A percentile compares a stretch with the other conserved stretches of the same genome.
These are phyloP conservation scores for Boletus sp. DNA, from an alignment of 768 basidiomycete species.

Conservation along the genomic window DNA sequence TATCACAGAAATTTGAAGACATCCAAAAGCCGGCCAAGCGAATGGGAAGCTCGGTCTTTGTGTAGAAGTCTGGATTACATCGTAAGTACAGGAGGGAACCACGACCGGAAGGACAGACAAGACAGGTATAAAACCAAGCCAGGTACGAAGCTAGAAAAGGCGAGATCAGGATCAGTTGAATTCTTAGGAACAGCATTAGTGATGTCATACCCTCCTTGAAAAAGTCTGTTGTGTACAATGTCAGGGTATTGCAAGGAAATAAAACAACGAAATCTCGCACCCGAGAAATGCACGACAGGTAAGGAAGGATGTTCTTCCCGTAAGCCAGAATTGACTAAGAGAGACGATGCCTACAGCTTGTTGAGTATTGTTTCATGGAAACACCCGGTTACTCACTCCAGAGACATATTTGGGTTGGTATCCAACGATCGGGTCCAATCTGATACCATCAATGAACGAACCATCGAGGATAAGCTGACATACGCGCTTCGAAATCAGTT, in stretches of 20 bases:
- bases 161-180: background rate
- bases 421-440: slow-evolving; percentile 64
- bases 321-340: slow-evolving; percentile 52
- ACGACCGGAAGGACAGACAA: slow-evolving; percentile 36
- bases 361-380: background rate
- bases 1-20: slow-evolving; percentile 51
- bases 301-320: slow-evolving; percentile 50
- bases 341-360: slow-evolving; percentile 38
- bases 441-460: slow-evolving; percentile 14
- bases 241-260: background rate
- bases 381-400: slow-evolving; percentile 36
- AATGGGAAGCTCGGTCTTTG: slow-evolving; percentile 46
- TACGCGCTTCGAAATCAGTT: slow-evolving; percentile 57
- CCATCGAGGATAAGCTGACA: slow-evolving; percentile 4
- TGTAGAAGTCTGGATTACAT: slow-evolving; percentile 42
- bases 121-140: slow-evolving; percentile 61
- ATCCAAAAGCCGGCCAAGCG: slow-evolving; percentile 72
- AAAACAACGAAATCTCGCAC: slow-evolving; percentile 16
- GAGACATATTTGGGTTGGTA: slow-evolving; percentile 54
- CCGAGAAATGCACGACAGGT: slow-evolving; percentile 47
- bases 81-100: background rate
- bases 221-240: slow-evolving; percentile 21
- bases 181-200: background rate
- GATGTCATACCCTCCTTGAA: slow-evolving; percentile 44
- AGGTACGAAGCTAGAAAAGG: slow-evolving; percentile 44